Conservation (phyloP, 768 basidiomycete species). For the Kwoniella heveanensis region DNA sequence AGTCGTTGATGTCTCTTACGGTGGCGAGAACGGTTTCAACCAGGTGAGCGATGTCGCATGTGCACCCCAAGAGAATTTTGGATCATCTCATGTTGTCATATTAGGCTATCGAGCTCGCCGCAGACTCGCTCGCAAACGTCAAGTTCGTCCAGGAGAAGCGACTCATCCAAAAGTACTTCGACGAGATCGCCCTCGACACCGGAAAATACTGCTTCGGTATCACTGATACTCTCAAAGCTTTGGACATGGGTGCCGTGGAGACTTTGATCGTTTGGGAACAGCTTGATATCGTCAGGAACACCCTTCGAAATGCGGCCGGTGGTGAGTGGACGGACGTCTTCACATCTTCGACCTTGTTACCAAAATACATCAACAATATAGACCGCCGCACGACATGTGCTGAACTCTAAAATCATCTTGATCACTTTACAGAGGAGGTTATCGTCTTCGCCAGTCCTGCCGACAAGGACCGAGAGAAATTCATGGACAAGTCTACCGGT, state of each 20-base stretch:
- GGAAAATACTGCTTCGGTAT: constrained; percentile 97
- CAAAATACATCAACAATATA: too few species aligned
- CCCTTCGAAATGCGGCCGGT: constrained; percentile 86
- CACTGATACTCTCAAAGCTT: constrained; percentile 91
- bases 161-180: constrained; percentile 97
- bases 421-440: constrained; percentile 68
- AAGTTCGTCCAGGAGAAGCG: constrained; percentile 99
- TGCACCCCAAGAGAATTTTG: too few species aligned
- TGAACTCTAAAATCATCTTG: too few species aligned
- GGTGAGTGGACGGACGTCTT: constrained; percentile 60
- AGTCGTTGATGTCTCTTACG: constrained; percentile 97
- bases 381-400: too few species aligned
- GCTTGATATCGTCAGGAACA: constrained; percentile 83
- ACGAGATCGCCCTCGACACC: constrained; percentile 97
- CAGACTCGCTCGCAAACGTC: constrained; percentile 94
- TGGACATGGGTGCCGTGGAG: constrained; percentile 95
- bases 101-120: constrained; percentile 95
- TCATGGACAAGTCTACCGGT: constrained; percentile 90
- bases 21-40: constrained; percentile 98
- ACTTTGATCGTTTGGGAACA: constrained; percentile 99
- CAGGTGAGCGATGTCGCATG: constrained; percentile 74
- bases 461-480: constrained; percentile 92
- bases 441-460: constrained; percentile 71
- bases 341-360: background rate
- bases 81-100: background rate